These are phyloP conservation scores for Solanum chiquidenum DNA, from an alignment of 257 asterid genomes.

Conservation along the genomic window DNA sequence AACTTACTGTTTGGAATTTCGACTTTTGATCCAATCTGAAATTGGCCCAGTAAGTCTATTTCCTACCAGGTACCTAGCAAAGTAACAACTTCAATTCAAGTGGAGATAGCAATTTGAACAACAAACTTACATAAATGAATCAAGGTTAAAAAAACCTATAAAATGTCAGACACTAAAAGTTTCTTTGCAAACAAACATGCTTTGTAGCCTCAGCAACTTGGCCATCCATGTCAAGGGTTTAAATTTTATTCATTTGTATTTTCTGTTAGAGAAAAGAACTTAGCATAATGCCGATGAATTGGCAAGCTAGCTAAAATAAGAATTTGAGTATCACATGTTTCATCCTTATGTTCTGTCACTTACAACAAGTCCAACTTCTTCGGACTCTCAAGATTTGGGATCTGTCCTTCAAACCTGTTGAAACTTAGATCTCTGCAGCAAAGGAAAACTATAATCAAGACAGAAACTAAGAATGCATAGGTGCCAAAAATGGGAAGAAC, in stretches of 20 bases:
- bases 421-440: constrained; percentile 51
- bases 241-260: background rate
- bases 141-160: background rate
- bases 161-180: background rate
- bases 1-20: constrained; percentile 19
- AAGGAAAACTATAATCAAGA: background rate
- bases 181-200: background rate
- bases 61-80: constrained; percentile 35
- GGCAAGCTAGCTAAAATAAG: background rate
- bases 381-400: constrained; percentile 21
- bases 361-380: constrained; percentile 16
- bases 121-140: background rate
- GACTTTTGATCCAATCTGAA: constrained; percentile 19
- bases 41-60: constrained; percentile 37
- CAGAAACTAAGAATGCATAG: background rate
- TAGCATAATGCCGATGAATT: too few species aligned
- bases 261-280: too few species aligned
- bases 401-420: constrained; percentile 5
- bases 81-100: background rate
- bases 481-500: background rate
- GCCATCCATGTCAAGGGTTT: background rate
- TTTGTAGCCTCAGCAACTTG: background rate
- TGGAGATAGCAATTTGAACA: background rate
- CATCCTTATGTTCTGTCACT: background rate
- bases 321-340: background rate